A percentile compares a stretch with the other conserved stretches of the same genome.
phyloP scores from a whole-genome alignment of 345 rosid genomes.

The Arabidopsis arenosa region DNA sequence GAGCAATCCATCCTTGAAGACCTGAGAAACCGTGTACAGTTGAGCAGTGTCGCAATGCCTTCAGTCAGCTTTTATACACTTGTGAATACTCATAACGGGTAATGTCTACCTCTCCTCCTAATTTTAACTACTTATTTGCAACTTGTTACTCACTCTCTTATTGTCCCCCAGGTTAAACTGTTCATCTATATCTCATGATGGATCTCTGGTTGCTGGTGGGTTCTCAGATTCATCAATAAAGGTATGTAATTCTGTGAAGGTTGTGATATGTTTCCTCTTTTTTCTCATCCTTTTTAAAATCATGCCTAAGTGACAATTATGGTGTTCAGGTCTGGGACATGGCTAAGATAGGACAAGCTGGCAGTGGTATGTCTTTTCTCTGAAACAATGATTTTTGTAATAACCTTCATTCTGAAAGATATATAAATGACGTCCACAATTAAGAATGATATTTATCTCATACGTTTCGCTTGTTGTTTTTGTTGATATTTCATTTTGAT shows the following conservation, averaged over 20 bases:
- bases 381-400: background rate
- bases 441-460: background rate
- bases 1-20: conserved; percentile 96
- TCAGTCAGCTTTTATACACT: conserved; percentile 96
- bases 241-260: conserved; percentile 47
- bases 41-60: conserved; percentile 79
- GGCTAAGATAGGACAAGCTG: conserved; percentile 87
- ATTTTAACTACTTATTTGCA: conserved; percentile 19
- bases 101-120: conserved; percentile 38
- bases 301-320: conserved; percentile 42
- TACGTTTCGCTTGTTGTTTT: conserved; percentile 8
- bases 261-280: conserved; percentile 17
- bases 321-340: conserved; percentile 89
- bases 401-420: conserved; percentile 8
- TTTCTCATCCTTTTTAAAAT: background rate
- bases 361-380: conserved; percentile 56
- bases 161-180: conserved; percentile 68
- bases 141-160: conserved; percentile 24
- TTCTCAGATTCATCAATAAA: conserved; percentile 96
- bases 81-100: conserved; percentile 91
- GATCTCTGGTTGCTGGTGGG: conserved; percentile 95
- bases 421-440: conserved; percentile 5
- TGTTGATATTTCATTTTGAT: conserved; percentile 20
- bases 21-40: conserved; percentile 90
- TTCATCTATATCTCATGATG: conserved; percentile 95